These are phyloP conservation scores for Penicillium fimorum DNA, from an alignment of 495 filamentous ascomycete genomes.

Conservation along the genomic window DNA sequence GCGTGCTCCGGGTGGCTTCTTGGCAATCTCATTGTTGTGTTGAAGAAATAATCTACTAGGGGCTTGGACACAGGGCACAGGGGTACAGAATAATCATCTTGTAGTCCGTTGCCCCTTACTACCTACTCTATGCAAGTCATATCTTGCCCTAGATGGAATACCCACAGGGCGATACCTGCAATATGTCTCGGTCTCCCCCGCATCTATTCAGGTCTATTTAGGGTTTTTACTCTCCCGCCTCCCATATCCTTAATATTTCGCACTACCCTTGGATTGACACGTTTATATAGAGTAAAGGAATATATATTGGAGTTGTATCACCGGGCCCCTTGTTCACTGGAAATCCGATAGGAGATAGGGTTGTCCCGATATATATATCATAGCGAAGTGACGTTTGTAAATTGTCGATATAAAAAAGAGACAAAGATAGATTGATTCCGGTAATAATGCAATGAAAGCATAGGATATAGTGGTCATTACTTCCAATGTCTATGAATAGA, in stretches of 20 bases:
- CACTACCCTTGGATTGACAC: neutral
- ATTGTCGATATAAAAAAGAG: neutral
- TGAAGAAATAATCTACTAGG: neutral
- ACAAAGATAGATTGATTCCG: neutral
- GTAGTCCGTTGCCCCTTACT: neutral
- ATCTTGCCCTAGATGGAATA: neutral
- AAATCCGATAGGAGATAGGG: neutral
- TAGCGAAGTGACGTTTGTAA: neutral
- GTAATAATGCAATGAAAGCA: neutral
- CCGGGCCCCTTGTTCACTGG: neutral
- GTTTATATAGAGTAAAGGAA: neutral
- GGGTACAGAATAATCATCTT: neutral
- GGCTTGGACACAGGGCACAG: neutral
- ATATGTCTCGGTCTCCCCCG: neutral
- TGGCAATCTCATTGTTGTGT: neutral
- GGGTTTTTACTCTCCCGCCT: neutral
- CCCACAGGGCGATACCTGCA: neutral
- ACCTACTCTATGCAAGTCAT: neutral
- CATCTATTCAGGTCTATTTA: neutral
- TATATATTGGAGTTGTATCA: neutral
- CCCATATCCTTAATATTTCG: neutral
- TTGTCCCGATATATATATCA: neutral
- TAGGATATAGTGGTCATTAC: neutral
- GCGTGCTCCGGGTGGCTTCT: constrained; percentile 6
- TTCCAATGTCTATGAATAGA: neutral